Percentiles rank a stretch among this genome's conserved stretches.
These are phyloP conservation scores for Striga asiatica DNA, from an alignment of 257 asterid species.

Conservation along the genomic window DNA sequence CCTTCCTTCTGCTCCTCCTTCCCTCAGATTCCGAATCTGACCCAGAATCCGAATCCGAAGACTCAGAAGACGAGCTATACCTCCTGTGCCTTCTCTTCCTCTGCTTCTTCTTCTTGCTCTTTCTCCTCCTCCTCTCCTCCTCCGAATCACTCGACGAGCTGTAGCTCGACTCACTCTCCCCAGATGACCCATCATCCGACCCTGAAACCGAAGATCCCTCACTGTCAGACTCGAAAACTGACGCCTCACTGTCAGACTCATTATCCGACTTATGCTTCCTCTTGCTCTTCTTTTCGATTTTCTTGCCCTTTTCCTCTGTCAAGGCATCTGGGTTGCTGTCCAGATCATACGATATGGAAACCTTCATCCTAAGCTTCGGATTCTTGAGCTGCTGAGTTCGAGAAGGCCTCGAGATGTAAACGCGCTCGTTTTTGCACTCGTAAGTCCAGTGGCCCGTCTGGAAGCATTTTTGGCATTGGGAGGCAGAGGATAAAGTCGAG, in stretches of 20 bases:
- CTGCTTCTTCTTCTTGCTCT: constrained; percentile 50
- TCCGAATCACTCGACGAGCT: constrained; percentile 76
- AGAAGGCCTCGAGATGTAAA: constrained; percentile 79
- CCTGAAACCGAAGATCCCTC: constrained; percentile 51
- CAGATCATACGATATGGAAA: constrained; percentile 48
- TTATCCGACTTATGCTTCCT: constrained; percentile 73
- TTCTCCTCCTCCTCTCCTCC: constrained; percentile 90
- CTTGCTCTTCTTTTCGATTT: constrained; percentile 54
- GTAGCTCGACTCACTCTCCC: constrained; percentile 52
- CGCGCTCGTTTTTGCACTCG: constrained; percentile 89
- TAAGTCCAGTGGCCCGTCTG: constrained; percentile 93
- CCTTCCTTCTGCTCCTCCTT: constrained; percentile 52
- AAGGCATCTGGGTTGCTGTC: constrained; percentile 41
- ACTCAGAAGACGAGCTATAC: constrained; percentile 61
- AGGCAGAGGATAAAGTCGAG: constrained; percentile 33
- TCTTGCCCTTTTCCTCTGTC: constrained; percentile 35
- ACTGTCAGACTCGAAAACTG: constrained; percentile 75
- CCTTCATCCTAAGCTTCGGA: constrained; percentile 78
- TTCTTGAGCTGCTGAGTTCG: constrained; percentile 84
- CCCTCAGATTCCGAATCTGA: constrained; percentile 83
- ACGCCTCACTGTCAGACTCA: constrained; percentile 79
- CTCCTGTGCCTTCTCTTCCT: constrained; percentile 50
- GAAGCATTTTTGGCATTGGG: constrained; percentile 89
- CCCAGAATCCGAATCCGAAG: constrained; percentile 61
- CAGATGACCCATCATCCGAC: constrained; percentile 63